Evolutionary conservation across 371 early-diverging fungal genomes (phyloP).

Genomic region (Catenaria anguillulae): DNA sequence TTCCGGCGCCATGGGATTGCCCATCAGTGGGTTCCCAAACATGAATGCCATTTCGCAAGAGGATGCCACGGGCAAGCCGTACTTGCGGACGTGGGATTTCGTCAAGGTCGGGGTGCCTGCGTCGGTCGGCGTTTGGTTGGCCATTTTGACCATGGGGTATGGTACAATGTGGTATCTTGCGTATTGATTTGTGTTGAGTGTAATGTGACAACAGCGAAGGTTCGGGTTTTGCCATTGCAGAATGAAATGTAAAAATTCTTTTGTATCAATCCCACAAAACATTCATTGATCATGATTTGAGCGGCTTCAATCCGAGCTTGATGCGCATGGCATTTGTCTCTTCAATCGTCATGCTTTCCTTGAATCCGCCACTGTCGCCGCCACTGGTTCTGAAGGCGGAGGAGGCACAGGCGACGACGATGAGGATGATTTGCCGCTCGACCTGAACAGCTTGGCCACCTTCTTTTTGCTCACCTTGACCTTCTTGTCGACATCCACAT

Average conservation of each 20-base stretch:
- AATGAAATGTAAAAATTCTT: too few species aligned
- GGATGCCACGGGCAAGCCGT: slow-evolving; percentile 75
- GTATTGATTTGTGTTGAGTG: slow-evolving; percentile 10
- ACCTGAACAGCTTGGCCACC: not conserved
- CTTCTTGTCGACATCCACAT: not conserved
- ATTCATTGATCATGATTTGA: too few species aligned
- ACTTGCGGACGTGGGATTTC: slow-evolving; percentile 68
- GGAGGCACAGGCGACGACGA: too few species aligned
- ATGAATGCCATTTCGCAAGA: slow-evolving; percentile 91
- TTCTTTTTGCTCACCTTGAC: slow-evolving; percentile 7
- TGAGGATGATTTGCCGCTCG: not conserved
- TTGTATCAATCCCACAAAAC: too few species aligned
- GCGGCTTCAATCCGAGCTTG: slow-evolving; percentile 28
- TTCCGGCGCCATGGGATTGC: slow-evolving; percentile 82
- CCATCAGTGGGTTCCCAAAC: slow-evolving; percentile 86
- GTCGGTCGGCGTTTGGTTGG: slow-evolving; percentile 47
- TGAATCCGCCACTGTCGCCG: not conserved
- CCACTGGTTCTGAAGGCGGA: too few species aligned
- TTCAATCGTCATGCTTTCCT: slow-evolving; percentile 26
- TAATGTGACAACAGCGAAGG: not conserved
- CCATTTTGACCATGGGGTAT: slow-evolving; percentile 65
- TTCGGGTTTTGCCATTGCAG: not conserved
- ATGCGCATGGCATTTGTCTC: slow-evolving; percentile 35
- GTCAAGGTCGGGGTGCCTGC: slow-evolving; percentile 64
- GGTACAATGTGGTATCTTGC: slow-evolving; percentile 45